Conservation (phyloP, 2,329 filamentous ascomycete species). For the Ophidiomyces ophidiicola region DNA sequence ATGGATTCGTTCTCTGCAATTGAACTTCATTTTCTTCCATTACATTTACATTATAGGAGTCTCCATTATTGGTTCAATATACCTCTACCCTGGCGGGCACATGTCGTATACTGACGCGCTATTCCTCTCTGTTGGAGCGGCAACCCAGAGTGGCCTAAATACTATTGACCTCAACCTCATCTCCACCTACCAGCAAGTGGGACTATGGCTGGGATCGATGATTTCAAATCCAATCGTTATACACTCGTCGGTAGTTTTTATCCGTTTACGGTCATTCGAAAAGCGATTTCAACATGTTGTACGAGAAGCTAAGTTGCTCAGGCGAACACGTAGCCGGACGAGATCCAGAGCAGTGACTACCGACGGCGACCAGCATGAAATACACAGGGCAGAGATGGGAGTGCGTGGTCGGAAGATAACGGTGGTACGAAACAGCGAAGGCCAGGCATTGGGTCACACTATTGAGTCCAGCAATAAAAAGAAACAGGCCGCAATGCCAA, state of each 20-base stretch:
- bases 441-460: slow-evolving; percentile 19
- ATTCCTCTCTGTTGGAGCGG: slow-evolving; percentile 71
- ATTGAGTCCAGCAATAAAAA: slow-evolving; percentile 19
- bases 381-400: slow-evolving; percentile 27
- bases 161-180: slow-evolving; percentile 55
- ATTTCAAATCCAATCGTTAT: slow-evolving; percentile 73
- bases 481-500: slow-evolving; percentile 19
- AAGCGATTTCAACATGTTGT: slow-evolving; percentile 83
- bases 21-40: slow-evolving; percentile 38
- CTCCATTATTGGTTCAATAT: slow-evolving; percentile 60
- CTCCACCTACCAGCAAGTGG: slow-evolving; percentile 59
- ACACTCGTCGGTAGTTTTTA: slow-evolving; percentile 74
- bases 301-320: slow-evolving; percentile 54
- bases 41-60: slow-evolving; percentile 69
- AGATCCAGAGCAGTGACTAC: slow-evolving; percentile 42
- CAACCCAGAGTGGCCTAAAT: slow-evolving; percentile 89
- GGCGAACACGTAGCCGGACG: slow-evolving; percentile 43
- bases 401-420: slow-evolving; percentile 29
- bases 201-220: slow-evolving; percentile 60
- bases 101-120: slow-evolving; percentile 75
- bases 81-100: slow-evolving; percentile 55
- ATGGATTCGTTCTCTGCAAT: slow-evolving; percentile 25
- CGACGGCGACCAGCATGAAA: slow-evolving; percentile 24
- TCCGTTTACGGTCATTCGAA: slow-evolving; percentile 96
- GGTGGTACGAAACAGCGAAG: slow-evolving; percentile 26